Base-by-base conservation (phyloP, 176 grass and related monocot species). In the Zoysia japonica region DNA sequence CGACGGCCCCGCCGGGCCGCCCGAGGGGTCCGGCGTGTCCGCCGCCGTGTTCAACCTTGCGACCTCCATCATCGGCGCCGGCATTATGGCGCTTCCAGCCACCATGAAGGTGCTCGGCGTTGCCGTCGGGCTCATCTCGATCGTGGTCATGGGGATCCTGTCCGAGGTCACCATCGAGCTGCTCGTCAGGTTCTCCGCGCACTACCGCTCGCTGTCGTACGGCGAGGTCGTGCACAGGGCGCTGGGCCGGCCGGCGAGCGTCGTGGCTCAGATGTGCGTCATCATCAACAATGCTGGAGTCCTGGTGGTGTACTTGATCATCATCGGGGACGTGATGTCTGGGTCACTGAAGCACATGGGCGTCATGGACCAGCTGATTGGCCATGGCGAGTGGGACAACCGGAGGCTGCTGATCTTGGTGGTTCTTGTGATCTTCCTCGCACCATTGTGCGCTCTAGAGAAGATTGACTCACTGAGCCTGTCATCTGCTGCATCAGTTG, bases 91-190 rank as follows among this genome's bases (percentile, higher is more conserved):
- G 14, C 92, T 99, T 36, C 96, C 96, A 16, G 96, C 96, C 47
- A 93, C 92, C 79, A 99, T 99, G 96, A 99, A 99, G 92, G 96
- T 99, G 11, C 92, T 99, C 2, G 96, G 96, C n/a, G 60, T 95
- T 10, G 73, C 82, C 40, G 88, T 93, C 5, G 92, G 96, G 10
- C 86, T 95, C 44, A 46, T 87, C 53, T 93, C 90, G 2, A 91
- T 99, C 74, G 45, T 99, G 41, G 35, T 93, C 60, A 89, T 99
- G 96, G 96, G 88, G 36, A 43, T 95, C 5, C 82, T 99, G 15
- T 99, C 96, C 38, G 96, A 99, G 85, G 72, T 99, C 66, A 99
- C 90, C 79, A 89, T 99, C 49, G 96, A 99, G 90, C 80, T 99
- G 67, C 88, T 99, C 38, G 81, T 99, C 67, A 65, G 96, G 35